These are phyloP conservation scores for Fusarium sp. DNA, from an alignment of 2,329 filamentous ascomycete species.

Conservation along the genomic window DNA sequence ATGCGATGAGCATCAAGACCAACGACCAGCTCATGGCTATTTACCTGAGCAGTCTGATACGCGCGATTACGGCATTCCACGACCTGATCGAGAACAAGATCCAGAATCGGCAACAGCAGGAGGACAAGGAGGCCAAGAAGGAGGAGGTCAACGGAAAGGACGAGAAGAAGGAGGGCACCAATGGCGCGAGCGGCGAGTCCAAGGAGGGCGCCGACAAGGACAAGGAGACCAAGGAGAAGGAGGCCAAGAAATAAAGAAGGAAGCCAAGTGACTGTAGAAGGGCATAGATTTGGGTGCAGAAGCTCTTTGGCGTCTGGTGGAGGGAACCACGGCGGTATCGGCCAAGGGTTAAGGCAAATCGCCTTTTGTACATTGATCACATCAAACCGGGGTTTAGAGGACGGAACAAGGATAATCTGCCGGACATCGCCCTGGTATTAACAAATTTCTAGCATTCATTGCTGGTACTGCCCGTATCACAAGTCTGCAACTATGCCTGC, in stretches of 20 bases:
- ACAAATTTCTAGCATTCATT: not conserved
- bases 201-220: constrained; percentile 67
- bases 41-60: constrained; percentile 92
- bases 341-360: constrained; percentile 35
- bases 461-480: constrained; percentile 26
- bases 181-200: constrained; percentile 54
- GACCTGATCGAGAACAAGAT: constrained; percentile 99
- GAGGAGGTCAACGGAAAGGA: constrained; percentile 72
- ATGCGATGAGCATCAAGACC: constrained; percentile 98
- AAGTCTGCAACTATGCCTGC: constrained; percentile 73
- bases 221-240: constrained; percentile 67
- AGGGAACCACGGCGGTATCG: constrained; percentile 32
- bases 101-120: constrained; percentile 96
- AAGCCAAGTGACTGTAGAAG: constrained; percentile 21
- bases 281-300: constrained; percentile 31
- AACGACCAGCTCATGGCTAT: constrained; percentile 99
- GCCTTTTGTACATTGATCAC: constrained; percentile 47
- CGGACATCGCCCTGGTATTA: constrained; percentile 14
- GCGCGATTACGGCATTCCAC: constrained; percentile 98
- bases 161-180: constrained; percentile 66
- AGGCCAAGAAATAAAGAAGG: constrained; percentile 56
- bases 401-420: constrained; percentile 39
- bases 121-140: constrained; percentile 92
- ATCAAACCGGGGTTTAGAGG: constrained; percentile 44
- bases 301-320: constrained; percentile 40